Percentiles rank a stretch among this genome's conserved stretches.
phyloP scores from a whole-genome alignment of 331 rosid species.

The Malus hybrid region DNA sequence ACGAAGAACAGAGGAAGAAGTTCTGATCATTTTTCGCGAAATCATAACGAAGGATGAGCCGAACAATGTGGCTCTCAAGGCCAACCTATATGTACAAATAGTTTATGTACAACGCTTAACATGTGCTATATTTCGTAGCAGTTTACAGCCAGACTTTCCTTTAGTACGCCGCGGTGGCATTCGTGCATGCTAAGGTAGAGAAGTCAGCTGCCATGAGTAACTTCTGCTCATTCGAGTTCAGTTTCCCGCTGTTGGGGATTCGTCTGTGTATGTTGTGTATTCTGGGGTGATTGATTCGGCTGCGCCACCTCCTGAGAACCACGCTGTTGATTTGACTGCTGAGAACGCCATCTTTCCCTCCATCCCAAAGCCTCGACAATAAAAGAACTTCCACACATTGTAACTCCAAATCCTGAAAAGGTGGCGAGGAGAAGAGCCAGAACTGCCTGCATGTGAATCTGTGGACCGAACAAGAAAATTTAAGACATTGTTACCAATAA shows the following conservation, averaged over 20 bases:
- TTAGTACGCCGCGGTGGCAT: background rate
- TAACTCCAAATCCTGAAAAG: constrained; percentile 57
- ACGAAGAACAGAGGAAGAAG: background rate
- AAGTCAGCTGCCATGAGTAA: background rate
- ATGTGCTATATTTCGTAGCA: background rate
- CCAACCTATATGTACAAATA: background rate
- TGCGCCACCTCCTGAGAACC: constrained; percentile 1
- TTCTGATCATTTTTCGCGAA: background rate
- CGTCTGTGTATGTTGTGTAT: constrained; percentile 15
- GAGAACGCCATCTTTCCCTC: constrained; percentile 31
- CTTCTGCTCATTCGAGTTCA: constrained; percentile 15
- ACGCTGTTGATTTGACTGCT: constrained; percentile 21
- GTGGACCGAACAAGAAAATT: background rate
- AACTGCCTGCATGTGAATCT: constrained; percentile 60
- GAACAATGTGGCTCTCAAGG: background rate
- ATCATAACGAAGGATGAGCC: background rate
- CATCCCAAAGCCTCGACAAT: constrained; percentile 33
- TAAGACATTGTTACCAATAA: no score
- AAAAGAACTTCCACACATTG: constrained; percentile 51
- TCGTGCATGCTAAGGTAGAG: background rate
- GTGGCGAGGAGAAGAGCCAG: constrained; percentile 62
- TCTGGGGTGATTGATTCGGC: constrained; percentile 23
- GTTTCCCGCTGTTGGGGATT: constrained; percentile 26
- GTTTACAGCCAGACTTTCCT: constrained; percentile 9
- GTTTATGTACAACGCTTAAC: background rate